Evolutionary conservation across 2,329 filamentous ascomycete genomes (phyloP), one percentile per base, ranked within the genome.

Genomic region (Ceratocystis alfenasii): DNA sequence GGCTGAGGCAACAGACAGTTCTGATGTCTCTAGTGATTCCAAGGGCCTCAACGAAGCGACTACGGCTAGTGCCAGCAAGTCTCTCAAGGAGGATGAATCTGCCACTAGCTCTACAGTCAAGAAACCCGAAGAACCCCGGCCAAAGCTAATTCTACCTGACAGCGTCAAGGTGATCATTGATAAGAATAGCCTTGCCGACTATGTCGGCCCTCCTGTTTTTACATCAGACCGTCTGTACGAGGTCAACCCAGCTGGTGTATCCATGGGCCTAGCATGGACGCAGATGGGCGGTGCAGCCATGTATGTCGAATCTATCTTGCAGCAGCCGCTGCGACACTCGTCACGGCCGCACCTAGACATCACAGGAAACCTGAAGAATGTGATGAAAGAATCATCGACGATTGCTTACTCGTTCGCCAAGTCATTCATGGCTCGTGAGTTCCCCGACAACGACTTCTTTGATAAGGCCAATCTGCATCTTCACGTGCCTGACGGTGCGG

Each of bases 241-340:
- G 72, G 85, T 86, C 61, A 96, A 91, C 67, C 94, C 95, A 3
- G 84, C 94, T 1, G 94, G 94, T 76, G 94, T 99, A 17, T 89
- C 92, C 25, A 97, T 99, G 94, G 94, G 94, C 70, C 83, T 99
- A 64, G 94, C 94, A 6, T 99, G 94, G 94, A 99, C 95, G 6
- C 90, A 91, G 73, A 90, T 99, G 84, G 94, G 94, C 68, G 94
- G 94, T 68, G 90, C 94, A 3, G 94, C 94, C 63, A 86, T 99
- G 74, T 99, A 99, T 76, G 90, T 99, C 67, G 94, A 99, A 77
- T 95, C 92, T 1, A 97, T 99, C 69, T 79, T 99, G 63, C 92
- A 99, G 74, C 88, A 86, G 68, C 85, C 89, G 0, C 82, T 97
- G 61, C 85, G 85, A 10, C 81, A 86, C 33, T 82, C 82, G 67